Conservation (phyloP, 2,329 filamentous ascomycete species). For the Stachybotrys elegans region DNA sequence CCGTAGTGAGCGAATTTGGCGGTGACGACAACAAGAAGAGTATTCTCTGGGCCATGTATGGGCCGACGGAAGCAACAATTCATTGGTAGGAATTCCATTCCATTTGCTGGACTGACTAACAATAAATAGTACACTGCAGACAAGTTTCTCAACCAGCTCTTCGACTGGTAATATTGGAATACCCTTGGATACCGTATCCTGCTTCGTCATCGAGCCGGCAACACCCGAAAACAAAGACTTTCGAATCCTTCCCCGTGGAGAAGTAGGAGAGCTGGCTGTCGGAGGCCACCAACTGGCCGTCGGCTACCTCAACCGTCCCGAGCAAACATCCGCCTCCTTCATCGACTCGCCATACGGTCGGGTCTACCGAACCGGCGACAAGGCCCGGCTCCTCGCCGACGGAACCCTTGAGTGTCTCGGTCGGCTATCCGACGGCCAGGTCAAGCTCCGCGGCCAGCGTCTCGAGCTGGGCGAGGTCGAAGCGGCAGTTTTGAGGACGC, state of each 20-base stretch:
- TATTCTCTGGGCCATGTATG: conserved; percentile 89
- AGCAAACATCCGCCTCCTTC: conserved; percentile 70
- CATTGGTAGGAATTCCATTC: conserved; percentile 52
- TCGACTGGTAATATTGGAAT: conserved; percentile 67
- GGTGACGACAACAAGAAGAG: conserved; percentile 45
- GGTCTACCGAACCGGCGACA: conserved; percentile 83
- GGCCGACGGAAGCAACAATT: conserved; percentile 86
- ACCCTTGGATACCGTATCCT: conserved; percentile 76
- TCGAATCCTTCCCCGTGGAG: conserved; percentile 56
- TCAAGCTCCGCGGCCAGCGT: conserved; percentile 81
- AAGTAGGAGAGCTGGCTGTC: conserved; percentile 74
- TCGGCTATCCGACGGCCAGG: conserved; percentile 72
- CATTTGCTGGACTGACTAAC: conserved; percentile 4
- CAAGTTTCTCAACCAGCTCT: conserved; percentile 50
- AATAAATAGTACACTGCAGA: conserved; percentile 58
- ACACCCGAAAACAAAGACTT: conserved; percentile 24
- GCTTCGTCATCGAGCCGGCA: conserved; percentile 58
- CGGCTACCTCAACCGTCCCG: conserved; percentile 75
- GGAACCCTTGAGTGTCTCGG: conserved; percentile 80
- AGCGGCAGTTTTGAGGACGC: conserved; percentile 57
- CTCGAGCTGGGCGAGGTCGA: conserved; percentile 78
- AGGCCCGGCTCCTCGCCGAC: conserved; percentile 60
- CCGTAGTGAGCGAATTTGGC: conserved; percentile 77
- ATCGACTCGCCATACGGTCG: conserved; percentile 62
- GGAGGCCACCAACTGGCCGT: conserved; percentile 75